Evolutionary conservation across 2,329 filamentous ascomycete genomes (phyloP).

Genomic region (Fusarium longipes): DNA sequence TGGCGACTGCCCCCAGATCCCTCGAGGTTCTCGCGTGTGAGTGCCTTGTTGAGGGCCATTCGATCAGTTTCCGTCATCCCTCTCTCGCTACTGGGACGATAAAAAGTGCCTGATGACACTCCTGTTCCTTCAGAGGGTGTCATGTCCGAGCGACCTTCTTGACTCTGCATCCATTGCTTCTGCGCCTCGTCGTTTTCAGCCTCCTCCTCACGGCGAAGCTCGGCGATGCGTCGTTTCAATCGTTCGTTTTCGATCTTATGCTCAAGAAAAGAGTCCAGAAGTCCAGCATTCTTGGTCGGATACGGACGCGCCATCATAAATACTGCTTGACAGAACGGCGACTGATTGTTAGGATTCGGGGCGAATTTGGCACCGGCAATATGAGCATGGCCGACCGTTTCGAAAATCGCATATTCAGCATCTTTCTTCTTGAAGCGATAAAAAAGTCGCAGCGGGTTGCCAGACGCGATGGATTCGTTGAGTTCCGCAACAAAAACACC

Average conservation of each 20-base stretch:
- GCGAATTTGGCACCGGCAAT: slow-evolving; percentile 76
- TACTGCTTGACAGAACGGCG: slow-evolving; percentile 84
- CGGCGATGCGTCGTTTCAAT: slow-evolving; percentile 82
- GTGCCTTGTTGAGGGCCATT: slow-evolving; percentile 71
- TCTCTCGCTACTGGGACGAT: slow-evolving; percentile 53
- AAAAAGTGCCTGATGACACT: slow-evolving; percentile 49
- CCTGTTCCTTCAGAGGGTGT: slow-evolving; percentile 61
- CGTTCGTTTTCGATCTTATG: slow-evolving; percentile 98
- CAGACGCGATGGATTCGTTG: slow-evolving; percentile 86
- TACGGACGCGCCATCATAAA: slow-evolving; percentile 95
- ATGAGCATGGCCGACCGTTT: slow-evolving; percentile 93
- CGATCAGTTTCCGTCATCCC: slow-evolving; percentile 75
- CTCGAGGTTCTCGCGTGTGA: slow-evolving; percentile 85
- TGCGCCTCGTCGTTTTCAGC: slow-evolving; percentile 78
- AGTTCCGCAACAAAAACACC: slow-evolving; percentile 87
- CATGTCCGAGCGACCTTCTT: slow-evolving; percentile 66
- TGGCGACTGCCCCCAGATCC: slow-evolving; percentile 73
- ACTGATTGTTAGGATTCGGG: slow-evolving; percentile 71
- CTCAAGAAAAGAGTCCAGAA: slow-evolving; percentile 93
- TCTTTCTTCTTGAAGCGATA: slow-evolving; percentile 84
- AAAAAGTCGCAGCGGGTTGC: slow-evolving; percentile 84
- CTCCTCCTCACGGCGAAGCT: slow-evolving; percentile 85
- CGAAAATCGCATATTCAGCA: slow-evolving; percentile 81
- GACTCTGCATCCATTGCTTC: slow-evolving; percentile 68
- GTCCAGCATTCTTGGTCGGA: slow-evolving; percentile 84